phyloP scores from a whole-genome alignment of 805 yeast species.

The Wickerhamomyces xylosicus region DNA sequence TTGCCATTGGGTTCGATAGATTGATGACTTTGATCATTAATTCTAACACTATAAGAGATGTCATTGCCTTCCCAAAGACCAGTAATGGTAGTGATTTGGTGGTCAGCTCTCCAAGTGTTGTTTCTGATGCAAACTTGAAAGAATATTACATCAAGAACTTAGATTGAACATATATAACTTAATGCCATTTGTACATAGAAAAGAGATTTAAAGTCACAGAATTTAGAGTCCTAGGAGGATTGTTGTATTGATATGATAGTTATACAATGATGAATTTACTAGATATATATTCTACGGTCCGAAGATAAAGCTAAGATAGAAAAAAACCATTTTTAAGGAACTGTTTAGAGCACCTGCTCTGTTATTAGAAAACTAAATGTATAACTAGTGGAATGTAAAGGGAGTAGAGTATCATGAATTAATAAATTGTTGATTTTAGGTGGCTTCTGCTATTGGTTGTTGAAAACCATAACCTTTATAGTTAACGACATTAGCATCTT shows the following conservation, averaged over 20 bases:
- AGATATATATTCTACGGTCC: too few relatives aligned
- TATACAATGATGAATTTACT: too few relatives aligned
- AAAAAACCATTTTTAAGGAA: too few relatives aligned
- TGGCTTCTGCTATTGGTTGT: background rate
- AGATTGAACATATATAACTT: background rate
- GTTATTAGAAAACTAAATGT: too few relatives aligned
- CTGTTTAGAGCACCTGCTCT: too few relatives aligned
- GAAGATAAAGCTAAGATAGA: too few relatives aligned
- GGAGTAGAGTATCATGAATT: too few relatives aligned
- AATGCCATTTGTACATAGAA: too few relatives aligned
- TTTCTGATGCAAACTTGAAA: slow-evolving; percentile 36
- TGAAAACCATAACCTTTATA: background rate
- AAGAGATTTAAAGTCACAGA: background rate
- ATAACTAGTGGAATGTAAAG: too few relatives aligned
- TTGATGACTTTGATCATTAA: slow-evolving; percentile 87
- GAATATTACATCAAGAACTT: slow-evolving; percentile 39
- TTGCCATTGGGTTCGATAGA: slow-evolving; percentile 92
- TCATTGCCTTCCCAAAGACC: slow-evolving; percentile 92
- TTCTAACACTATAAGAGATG: slow-evolving; percentile 73
- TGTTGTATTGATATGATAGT: too few relatives aligned
- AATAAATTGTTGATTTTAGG: too few relatives aligned
- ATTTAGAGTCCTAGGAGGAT: too few relatives aligned
- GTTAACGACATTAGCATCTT: slow-evolving; percentile 1
- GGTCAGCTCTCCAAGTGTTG: slow-evolving; percentile 74
- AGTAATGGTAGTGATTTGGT: slow-evolving; percentile 81